A percentile compares a stretch with the other conserved stretches of the same genome.
Evolutionary conservation across 2,329 filamentous ascomycete species (phyloP).

Genomic region (Epichloe gansuensis): DNA sequence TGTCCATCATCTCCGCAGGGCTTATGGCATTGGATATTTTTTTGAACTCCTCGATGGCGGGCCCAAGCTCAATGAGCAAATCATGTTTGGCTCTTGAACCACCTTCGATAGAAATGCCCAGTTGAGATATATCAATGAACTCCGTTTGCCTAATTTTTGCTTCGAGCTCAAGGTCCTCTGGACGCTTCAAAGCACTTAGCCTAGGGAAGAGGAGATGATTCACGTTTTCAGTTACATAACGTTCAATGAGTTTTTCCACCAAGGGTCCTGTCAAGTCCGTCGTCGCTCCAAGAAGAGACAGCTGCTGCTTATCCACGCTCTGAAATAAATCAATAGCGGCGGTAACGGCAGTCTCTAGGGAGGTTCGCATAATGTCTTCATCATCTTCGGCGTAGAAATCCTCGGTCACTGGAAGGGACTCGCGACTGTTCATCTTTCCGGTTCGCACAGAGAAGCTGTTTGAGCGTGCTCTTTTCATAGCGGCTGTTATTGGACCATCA

Average conservation of each 20-base stretch:
- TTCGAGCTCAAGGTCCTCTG: slow-evolving; percentile 80
- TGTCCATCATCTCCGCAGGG: slow-evolving; percentile 80
- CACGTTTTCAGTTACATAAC: slow-evolving; percentile 85
- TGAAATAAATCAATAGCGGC: slow-evolving; percentile 93
- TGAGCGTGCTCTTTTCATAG: slow-evolving; percentile 42
- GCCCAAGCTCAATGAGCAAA: slow-evolving; percentile 60
- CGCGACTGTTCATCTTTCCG: slow-evolving; percentile 19
- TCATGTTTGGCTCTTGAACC: slow-evolving; percentile 69
- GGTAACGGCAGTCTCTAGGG: slow-evolving; percentile 83
- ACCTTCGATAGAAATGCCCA: slow-evolving; percentile 76
- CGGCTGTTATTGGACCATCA: slow-evolving; percentile 41
- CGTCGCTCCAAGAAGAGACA: slow-evolving; percentile 81
- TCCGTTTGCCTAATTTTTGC: slow-evolving; percentile 86
- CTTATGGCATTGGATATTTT: slow-evolving; percentile 67
- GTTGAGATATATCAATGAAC: slow-evolving; percentile 84
- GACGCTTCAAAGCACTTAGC: slow-evolving; percentile 61
- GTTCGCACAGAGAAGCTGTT: slow-evolving; percentile 29
- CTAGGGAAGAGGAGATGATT: slow-evolving; percentile 81
- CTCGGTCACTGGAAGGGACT: slow-evolving; percentile 39
- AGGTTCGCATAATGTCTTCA: slow-evolving; percentile 78
- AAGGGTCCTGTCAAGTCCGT: slow-evolving; percentile 86
- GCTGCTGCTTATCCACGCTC: slow-evolving; percentile 85
- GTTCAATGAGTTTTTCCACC: slow-evolving; percentile 87
- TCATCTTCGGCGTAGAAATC: slow-evolving; percentile 74
- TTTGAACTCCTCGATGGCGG: slow-evolving; percentile 78